A percentile compares a stretch with the other conserved stretches of the same genome.
Evolutionary conservation across 2,329 filamentous ascomycete species (phyloP).

Genomic region (Didymella sp.): DNA sequence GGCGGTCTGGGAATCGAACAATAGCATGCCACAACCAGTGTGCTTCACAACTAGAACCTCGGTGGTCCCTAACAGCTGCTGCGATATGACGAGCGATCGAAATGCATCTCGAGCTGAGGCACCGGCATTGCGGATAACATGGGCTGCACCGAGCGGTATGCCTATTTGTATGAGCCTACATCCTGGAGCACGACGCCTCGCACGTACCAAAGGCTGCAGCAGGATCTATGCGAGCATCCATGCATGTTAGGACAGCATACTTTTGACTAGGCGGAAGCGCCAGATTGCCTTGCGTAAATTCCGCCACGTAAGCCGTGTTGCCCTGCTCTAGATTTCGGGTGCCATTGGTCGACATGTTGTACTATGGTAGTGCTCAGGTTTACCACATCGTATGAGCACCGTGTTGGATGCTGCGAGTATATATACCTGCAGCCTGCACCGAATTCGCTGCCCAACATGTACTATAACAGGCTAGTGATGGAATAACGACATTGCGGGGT

Average conservation of each 20-base stretch:
- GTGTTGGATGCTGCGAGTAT: neutral
- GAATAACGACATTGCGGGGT: conserved; percentile 28
- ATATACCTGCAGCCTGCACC: neutral
- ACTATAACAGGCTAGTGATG: conserved; percentile 1
- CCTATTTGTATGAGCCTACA: conserved; percentile 34
- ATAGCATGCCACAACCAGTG: conserved; percentile 76
- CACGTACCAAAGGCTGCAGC: conserved; percentile 64
- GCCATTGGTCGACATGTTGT: conserved; percentile 53
- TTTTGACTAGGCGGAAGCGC: conserved; percentile 73
- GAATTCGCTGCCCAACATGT: neutral
- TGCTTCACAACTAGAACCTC: conserved; percentile 80
- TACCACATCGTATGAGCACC: conserved; percentile 4
- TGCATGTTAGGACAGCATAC: conserved; percentile 76
- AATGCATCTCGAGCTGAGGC: conserved; percentile 72
- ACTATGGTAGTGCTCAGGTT: neutral
- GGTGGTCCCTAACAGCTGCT: conserved; percentile 77
- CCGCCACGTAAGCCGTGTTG: conserved; percentile 64
- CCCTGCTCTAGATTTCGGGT: conserved; percentile 63
- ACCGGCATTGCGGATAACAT: conserved; percentile 73
- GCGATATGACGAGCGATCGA: conserved; percentile 76
- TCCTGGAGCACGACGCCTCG: neutral
- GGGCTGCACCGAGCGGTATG: conserved; percentile 76
- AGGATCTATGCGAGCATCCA: conserved; percentile 78
- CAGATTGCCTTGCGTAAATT: conserved; percentile 71
- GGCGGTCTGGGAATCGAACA: conserved; percentile 67